phyloP scores from a whole-genome alignment of 2,329 filamentous ascomycete genomes.

The Pseudogymnoascus sp. region DNA sequence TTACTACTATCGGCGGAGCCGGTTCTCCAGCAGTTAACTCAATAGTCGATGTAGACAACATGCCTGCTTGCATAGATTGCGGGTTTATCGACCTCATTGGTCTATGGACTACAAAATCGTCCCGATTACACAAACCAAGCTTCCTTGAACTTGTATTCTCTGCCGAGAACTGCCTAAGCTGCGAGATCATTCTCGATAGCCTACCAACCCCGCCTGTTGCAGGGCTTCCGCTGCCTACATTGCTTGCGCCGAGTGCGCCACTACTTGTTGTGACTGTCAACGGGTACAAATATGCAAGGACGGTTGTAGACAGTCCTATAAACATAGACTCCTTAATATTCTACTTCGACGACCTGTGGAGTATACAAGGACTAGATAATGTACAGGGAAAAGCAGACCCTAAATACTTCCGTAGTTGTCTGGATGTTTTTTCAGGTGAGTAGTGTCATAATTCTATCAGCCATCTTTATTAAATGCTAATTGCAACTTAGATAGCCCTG shows the following conservation, averaged over 20 bases:
- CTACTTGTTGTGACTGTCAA: background rate
- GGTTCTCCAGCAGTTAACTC: background rate
- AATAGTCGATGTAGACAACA: background rate
- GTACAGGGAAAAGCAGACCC: background rate
- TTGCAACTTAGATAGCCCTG: background rate
- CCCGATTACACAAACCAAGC: background rate
- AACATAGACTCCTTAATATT: background rate
- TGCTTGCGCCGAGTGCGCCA: background rate
- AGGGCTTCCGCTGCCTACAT: background rate
- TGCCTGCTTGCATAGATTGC: background rate
- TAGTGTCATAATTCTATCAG: background rate
- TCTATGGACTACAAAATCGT: background rate
- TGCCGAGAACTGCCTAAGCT: background rate
- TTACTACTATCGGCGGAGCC: background rate
- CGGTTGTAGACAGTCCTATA: background rate
- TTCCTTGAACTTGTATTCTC: background rate
- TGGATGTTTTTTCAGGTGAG: background rate
- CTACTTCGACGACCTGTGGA: background rate
- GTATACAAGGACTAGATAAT: background rate
- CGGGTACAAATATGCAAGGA: background rate
- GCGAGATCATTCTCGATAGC: background rate
- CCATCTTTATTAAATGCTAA: background rate
- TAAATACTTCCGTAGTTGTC: background rate
- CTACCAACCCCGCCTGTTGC: background rate
- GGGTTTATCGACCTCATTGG: background rate